These are phyloP conservation scores for Mycena olivaceomarginata DNA, from an alignment of 768 basidiomycete species.

Conservation along the genomic window DNA sequence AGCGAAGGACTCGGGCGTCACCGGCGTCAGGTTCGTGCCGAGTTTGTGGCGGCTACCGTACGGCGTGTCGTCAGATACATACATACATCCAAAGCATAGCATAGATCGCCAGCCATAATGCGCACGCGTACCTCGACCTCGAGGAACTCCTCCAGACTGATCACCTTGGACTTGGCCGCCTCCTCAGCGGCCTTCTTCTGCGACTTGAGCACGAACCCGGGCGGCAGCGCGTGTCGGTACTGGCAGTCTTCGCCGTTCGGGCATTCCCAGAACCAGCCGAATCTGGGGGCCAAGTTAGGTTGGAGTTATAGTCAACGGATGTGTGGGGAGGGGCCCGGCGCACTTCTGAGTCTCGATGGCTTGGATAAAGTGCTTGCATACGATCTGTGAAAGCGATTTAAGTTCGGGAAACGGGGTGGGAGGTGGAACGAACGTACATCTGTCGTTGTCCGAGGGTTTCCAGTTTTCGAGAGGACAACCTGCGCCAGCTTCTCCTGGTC, in stretches of 20 bases:
- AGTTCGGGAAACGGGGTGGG: background rate
- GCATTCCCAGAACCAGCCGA: constrained; percentile 98
- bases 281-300: constrained; percentile 59
- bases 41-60: constrained; percentile 92
- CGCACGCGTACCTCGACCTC: constrained; percentile 87
- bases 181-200: constrained; percentile 94
- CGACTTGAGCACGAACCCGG: constrained; percentile 91
- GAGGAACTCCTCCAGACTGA: constrained; percentile 97
- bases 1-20: constrained; percentile 94
- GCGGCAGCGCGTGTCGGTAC: constrained; percentile 91
- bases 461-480: constrained; percentile 92
- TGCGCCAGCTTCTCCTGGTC: constrained; percentile 93
- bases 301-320: too few species aligned
- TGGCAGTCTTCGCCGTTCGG: constrained; percentile 90
- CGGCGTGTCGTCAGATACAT: background rate
- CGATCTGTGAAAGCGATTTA: constrained; percentile 75
- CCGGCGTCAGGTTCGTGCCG: constrained; percentile 91
- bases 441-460: constrained; percentile 94
- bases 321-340: constrained; percentile 37
- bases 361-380: constrained; percentile 98
- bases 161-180: constrained; percentile 90
- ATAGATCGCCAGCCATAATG: too few species aligned
- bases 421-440: constrained; percentile 75
- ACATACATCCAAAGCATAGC: background rate
- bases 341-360: constrained; percentile 95